phyloP scores from a whole-genome alignment of 495 filamentous ascomycete species.

The Aspergillus nanangensis region DNA sequence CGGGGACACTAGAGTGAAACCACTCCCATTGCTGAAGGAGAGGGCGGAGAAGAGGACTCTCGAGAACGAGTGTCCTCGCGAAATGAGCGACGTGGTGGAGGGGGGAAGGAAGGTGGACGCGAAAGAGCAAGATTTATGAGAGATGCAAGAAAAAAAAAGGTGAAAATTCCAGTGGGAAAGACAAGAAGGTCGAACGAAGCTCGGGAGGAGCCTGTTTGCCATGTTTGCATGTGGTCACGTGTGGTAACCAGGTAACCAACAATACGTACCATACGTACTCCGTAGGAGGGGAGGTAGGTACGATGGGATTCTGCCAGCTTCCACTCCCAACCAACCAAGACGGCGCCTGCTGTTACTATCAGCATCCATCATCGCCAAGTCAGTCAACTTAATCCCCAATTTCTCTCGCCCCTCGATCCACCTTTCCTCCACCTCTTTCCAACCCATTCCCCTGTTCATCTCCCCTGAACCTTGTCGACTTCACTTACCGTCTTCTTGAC shows the following conservation, averaged over 20 bases:
- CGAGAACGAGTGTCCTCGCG: slow-evolving; percentile 22
- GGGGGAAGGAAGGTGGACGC: slow-evolving; percentile 6
- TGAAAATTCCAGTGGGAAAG: slow-evolving; percentile 32
- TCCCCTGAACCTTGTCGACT: too few species aligned
- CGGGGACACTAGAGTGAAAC: slow-evolving; percentile 24
- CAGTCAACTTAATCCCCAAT: neutral
- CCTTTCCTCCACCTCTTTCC: neutral
- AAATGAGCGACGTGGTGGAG: slow-evolving; percentile 4
- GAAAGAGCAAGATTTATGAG: slow-evolving; percentile 6
- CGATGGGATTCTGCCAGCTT: slow-evolving; percentile 41
- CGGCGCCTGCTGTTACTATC: slow-evolving; percentile 5
- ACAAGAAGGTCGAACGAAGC: slow-evolving; percentile 11
- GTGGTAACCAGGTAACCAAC: neutral
- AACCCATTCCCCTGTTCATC: too few species aligned
- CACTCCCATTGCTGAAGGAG: slow-evolving; percentile 35
- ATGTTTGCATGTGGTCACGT: slow-evolving; percentile 7
- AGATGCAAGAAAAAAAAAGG: slow-evolving; percentile 9
- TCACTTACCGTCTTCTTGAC: neutral
- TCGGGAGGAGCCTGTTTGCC: slow-evolving; percentile 13
- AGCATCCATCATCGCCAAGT: neutral
- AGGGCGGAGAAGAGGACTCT: slow-evolving; percentile 21
- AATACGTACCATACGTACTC: neutral
- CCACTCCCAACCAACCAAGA: too few species aligned
- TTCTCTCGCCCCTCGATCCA: neutral
- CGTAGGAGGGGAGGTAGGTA: slow-evolving; percentile 12